Base-by-base conservation (phyloP, 1,284 basidiomycete species). In the Boletus sp. region DNA sequence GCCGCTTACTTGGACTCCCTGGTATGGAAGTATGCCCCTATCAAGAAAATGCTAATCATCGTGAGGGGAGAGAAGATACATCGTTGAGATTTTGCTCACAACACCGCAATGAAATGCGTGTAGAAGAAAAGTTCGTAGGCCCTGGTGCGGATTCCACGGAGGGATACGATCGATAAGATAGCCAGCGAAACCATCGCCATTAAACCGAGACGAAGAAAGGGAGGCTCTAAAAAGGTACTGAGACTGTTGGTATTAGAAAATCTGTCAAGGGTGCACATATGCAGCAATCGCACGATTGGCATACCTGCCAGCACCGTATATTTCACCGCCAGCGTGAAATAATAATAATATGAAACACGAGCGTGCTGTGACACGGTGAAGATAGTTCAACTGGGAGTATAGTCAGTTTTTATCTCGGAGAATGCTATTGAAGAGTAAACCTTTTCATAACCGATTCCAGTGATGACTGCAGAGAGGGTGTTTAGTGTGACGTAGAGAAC, bases 401-500 rank as follows among this genome's bases (percentile, higher is more conserved):
- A 13, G 27, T 66, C 17, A 53, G 19, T 34, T 27, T 27, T 0
- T n/a, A 2, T 19, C 8, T 23, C 13, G 10, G 37, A 27, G 13
- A 13, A 23, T 23, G 13, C 0, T 4, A n/a, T 16, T 8, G 6
- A 43, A 17, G 34, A n/a, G 13, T 43, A 17, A 30, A 73, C 79
- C 70, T 79, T 81, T 50, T 84, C 80, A 56, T 77, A 80, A 41
- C 75, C 69, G 35, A 84, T 66, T 3, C 82, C 80, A 2, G 80
- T 83, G 30, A 81, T 57, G 44, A 73, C 80, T 81, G 54, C n/a
- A 41, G 17, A 33, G 9, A 17, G 4, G 10, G 10, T 23, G 9
- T 4, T 61, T 2, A 54, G 23, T 1, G 14, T 16, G 3, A 8
- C 0, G 13, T 5, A n/a, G 14, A 22, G 69, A 16, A 33, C 2